Base-by-base conservation (phyloP, 2,329 filamentous ascomycete species). In the Tolypocladium nubicola region DNA sequence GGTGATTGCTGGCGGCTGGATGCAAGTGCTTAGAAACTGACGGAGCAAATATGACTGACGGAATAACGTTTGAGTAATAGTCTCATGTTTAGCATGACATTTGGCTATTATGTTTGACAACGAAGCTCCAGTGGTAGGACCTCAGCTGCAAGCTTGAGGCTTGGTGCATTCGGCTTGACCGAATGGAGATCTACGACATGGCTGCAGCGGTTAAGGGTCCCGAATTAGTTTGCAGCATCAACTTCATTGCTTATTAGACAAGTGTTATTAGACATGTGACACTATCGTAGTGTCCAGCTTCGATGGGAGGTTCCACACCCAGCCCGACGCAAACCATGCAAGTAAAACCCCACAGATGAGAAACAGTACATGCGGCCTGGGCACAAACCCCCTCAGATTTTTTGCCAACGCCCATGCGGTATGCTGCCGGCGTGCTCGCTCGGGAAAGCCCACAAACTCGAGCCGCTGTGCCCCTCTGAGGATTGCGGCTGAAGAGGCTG, bases 401-500 rank as follows among this genome's bases (percentile, higher is more conserved):
- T 26, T 21, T 23, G 21, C 33, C 10, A 33, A 30, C 6, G 52
- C n/a, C 52, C 41, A 57, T 3, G 6, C 4, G 19, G 30, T 35
- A 9, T 16, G 21, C 41, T 35, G 23, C 6, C 7, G 5, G 1
- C 4, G 5, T 5, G 52, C 43, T 13, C 56, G 41, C n/a, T n/a
- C 43, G 11, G 56, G 52, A 16, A 35, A 30, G 2, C 23, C 30
- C 23, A 41, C 43, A 41, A 57, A 57, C 2, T 53, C 52, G 7
- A 57, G 52, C 23, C 26, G 40, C 38, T 38, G 41, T 3, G 37
- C 26, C 23, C 56, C 56, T 13, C 52, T 49, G 19, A 57, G 35
- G 4, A 50, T 23, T 10, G 30, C 38, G 13, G 52, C 55, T 23
- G 60, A 57, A 6, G 59, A 50, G 10, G 53, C 58, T 14, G 60